Evolutionary conservation across 768 basidiomycete genomes (phyloP), one percentile per base, ranked within the genome.

Genomic region (Leccinum disarticulatum): DNA sequence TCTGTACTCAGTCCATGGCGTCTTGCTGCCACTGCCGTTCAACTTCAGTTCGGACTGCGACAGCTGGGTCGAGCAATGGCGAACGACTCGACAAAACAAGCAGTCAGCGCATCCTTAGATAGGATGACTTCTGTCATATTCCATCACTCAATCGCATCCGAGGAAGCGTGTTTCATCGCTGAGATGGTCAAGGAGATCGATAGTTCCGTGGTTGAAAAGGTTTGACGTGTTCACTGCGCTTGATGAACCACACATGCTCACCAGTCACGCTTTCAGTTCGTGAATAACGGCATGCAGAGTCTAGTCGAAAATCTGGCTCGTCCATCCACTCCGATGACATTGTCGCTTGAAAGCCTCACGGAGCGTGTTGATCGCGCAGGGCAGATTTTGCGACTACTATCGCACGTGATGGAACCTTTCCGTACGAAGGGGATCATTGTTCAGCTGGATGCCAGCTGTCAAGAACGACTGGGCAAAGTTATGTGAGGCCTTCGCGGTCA

Each of bases 151-250:
- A 86, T 91, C 73, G 85, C 87, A 15, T 82, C 85, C 0, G 90
- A 93, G 64, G 88, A 93, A 71, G 90, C 90, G 0, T 88, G 87
- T 62, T 90, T 91, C 64, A 85, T 93, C 6, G 88, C 88, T n/a
- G 88, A 91, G 68, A 88, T 93, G 81, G 81, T 87, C 19, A 81
- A 82, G 63, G 88, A 87, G 30, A 86, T 87, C 10, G 86, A 87
- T 50, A 80, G 76, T 48, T 75, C 79, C 0, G 85, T 93, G 33
- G 87, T 85, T 4, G 80, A 80, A 55, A 91, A 89, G 83, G 90
- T 89, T 55, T 14, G 19, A 3, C 31, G 31, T 28, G 2, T 22
- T 57, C 19, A 0, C 25, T 51, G 9, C 2, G 10, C 41, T 38
- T 25, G 49, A 48, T 33, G 13, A 50, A 35, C 8, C 17, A 3